Evolutionary conservation across 306 rosid genomes (phyloP), one percentile per base, ranked within the genome.

Genomic region (Trifolium pratense): DNA sequence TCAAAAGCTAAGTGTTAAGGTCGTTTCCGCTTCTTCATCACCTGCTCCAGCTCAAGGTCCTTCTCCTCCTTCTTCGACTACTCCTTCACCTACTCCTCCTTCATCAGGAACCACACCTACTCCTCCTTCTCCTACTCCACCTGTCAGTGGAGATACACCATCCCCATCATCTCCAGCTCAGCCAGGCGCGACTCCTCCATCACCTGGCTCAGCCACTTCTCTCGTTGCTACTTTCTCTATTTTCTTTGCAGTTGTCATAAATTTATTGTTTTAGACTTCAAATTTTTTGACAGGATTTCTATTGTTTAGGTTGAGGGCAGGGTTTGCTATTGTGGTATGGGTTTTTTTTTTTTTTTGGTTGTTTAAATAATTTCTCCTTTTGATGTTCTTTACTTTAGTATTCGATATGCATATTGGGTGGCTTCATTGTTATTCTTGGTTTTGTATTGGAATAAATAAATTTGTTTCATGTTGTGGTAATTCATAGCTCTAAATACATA

Each of bases 1-100:
- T 9, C 92, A 86, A 57, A 86, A 86, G 78, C 43, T 88, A 11
- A 77, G 71, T 26, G 21, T 88, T 36, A 43, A 15, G 5, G 65
- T 82, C 48, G 65, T 82, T 40, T 13, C 49, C 0, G 15, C n/a
- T 1, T 43, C 49, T 13, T 12, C 49, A 13, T 12, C 49, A 13
- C 53, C 7, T 48, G 17, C 53, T 15, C 0, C 52, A 14, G 17
- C 18, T 46, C 39, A 34, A 7, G 39, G 39, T 34, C 9, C 39
- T 34, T 6, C 39, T 34, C 39, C 39, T 7, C 49, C 49, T 42
- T 2, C 43, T 39, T 13, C 43, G 0, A 2, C 43, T 8, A 13
- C 36, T 32, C 36, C 36, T 34, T 34, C 39, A 1, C 9, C 39
- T 34, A 34, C 39, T 34, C 32, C 32, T 7, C 73, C 83, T 7